Evolutionary conservation across 2,329 filamentous ascomycete species (phyloP).

Genomic region (Exophiala dermatitidis): DNA sequence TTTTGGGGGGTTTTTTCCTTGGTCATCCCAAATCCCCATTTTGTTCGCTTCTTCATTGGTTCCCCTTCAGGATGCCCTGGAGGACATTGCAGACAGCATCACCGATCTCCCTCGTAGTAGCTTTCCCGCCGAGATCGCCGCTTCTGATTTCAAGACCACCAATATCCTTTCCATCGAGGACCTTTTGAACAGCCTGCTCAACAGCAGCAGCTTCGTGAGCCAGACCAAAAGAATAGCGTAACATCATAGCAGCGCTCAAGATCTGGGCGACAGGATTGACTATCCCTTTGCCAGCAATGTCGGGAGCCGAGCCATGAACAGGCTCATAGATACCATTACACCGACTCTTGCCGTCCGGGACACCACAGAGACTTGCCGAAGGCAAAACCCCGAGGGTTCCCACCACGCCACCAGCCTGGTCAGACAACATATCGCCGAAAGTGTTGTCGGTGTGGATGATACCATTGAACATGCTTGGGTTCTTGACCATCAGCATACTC

Average conservation of each 20-base stretch:
- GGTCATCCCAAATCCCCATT: background rate
- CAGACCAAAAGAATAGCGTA: slow-evolving; percentile 87
- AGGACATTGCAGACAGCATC: slow-evolving; percentile 73
- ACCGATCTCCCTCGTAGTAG: slow-evolving; percentile 91
- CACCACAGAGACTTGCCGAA: slow-evolving; percentile 92
- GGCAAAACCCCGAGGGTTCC: slow-evolving; percentile 95
- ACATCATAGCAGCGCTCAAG: slow-evolving; percentile 97
- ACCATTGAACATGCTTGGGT: slow-evolving; percentile 83
- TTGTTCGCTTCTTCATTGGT: background rate
- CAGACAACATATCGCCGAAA: slow-evolving; percentile 98
- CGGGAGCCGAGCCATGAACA: slow-evolving; percentile 92
- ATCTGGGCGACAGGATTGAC: slow-evolving; percentile 96
- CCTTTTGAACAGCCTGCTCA: slow-evolving; percentile 90
- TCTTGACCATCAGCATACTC: slow-evolving; percentile 96
- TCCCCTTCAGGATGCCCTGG: slow-evolving; percentile 14
- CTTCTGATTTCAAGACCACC: slow-evolving; percentile 54
- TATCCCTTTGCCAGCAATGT: slow-evolving; percentile 91
- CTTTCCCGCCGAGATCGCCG: slow-evolving; percentile 88
- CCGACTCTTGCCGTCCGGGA: slow-evolving; percentile 59
- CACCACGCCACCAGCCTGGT: slow-evolving; percentile 98
- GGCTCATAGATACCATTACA: slow-evolving; percentile 88
- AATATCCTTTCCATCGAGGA: slow-evolving; percentile 89
- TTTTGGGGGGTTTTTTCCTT: background rate
- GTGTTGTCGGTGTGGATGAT: slow-evolving; percentile 96
- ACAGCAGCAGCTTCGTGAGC: slow-evolving; percentile 76